These are phyloP conservation scores for Orbilia javanica DNA, from an alignment of 2,329 filamentous ascomycete genomes.

Conservation along the genomic window DNA sequence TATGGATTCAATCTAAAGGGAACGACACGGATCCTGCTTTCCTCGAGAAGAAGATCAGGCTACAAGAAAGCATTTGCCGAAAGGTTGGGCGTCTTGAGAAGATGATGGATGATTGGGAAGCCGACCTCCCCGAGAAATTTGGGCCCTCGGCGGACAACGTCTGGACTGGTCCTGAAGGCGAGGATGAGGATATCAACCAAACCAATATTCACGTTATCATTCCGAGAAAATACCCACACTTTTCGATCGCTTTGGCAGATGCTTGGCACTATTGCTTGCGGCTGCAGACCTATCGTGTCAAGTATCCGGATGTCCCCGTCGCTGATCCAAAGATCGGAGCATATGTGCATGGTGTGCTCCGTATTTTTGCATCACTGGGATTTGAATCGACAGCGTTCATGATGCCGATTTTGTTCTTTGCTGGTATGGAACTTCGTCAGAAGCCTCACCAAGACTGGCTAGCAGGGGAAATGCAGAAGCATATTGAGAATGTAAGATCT, in stretches of 20 bases:
- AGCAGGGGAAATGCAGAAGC: slow-evolving; percentile 55
- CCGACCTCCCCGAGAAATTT: slow-evolving; percentile 60
- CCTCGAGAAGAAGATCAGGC: slow-evolving; percentile 57
- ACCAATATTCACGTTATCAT: slow-evolving; percentile 59
- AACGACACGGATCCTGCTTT: slow-evolving; percentile 45
- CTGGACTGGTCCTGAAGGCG: slow-evolving; percentile 54
- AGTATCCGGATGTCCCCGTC: slow-evolving; percentile 60
- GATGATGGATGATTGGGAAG: slow-evolving; percentile 60
- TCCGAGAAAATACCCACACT: slow-evolving; percentile 60
- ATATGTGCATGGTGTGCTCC: slow-evolving; percentile 59
- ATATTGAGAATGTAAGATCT: slow-evolving; percentile 57
- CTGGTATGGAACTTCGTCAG: slow-evolving; percentile 61
- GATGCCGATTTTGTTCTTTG: slow-evolving; percentile 58
- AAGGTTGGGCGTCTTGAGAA: slow-evolving; percentile 59
- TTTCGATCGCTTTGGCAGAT: slow-evolving; percentile 60
- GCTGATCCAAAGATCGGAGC: slow-evolving; percentile 59
- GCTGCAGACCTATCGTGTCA: slow-evolving; percentile 61
- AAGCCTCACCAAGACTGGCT: slow-evolving; percentile 61
- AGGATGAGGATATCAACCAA: slow-evolving; percentile 61
- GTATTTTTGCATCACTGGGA: slow-evolving; percentile 60
- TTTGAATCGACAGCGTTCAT: slow-evolving; percentile 60
- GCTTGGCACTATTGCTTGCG: slow-evolving; percentile 60
- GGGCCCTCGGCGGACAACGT: slow-evolving; percentile 57
- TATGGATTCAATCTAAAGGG: slow-evolving; percentile 51
- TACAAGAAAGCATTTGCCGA: slow-evolving; percentile 60